Conservation (phyloP, 441 rosid species). For the Gossypium gossypioides region DNA sequence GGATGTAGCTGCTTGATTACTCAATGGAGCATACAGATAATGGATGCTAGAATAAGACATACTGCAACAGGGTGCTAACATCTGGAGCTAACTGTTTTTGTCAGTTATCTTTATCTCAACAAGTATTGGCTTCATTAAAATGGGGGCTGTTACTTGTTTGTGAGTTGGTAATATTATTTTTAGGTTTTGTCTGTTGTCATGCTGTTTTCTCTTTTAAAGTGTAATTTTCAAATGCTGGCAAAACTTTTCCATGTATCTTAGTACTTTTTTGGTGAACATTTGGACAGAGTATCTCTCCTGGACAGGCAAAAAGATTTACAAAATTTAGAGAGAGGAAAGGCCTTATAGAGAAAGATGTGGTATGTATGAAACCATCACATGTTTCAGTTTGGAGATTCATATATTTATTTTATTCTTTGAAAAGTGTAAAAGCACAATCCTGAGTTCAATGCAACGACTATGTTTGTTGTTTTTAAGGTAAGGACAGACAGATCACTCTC, state of each 20-base stretch:
- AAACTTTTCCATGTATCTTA: slow-evolving; percentile 15
- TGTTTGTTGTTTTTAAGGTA: slow-evolving; percentile 42
- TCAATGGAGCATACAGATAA: background rate
- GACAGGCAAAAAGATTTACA: slow-evolving; percentile 83
- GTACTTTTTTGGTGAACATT: slow-evolving; percentile 8
- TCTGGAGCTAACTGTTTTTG: background rate
- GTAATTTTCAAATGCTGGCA: background rate
- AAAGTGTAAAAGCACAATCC: background rate
- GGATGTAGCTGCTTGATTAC: background rate
- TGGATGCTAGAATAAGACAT: slow-evolving; percentile 2
- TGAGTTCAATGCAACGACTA: slow-evolving; percentile 5
- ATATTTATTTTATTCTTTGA: slow-evolving; percentile 13
- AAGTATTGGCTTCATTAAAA: background rate
- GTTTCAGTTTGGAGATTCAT: background rate
- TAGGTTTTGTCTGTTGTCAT: background rate
- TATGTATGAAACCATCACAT: slow-evolving; percentile 28
- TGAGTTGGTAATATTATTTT: background rate
- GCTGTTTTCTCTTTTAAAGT: background rate
- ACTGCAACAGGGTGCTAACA: background rate
- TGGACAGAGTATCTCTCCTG: slow-evolving; percentile 74
- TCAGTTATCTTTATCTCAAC: background rate
- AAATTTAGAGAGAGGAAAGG: slow-evolving; percentile 94
- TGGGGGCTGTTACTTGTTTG: background rate
- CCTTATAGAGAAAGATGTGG: slow-evolving; percentile 92
- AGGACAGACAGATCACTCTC: slow-evolving; percentile 79